phyloP scores from a whole-genome alignment of 202 grass and related monocot genomes.

The Zoysia matrella region DNA sequence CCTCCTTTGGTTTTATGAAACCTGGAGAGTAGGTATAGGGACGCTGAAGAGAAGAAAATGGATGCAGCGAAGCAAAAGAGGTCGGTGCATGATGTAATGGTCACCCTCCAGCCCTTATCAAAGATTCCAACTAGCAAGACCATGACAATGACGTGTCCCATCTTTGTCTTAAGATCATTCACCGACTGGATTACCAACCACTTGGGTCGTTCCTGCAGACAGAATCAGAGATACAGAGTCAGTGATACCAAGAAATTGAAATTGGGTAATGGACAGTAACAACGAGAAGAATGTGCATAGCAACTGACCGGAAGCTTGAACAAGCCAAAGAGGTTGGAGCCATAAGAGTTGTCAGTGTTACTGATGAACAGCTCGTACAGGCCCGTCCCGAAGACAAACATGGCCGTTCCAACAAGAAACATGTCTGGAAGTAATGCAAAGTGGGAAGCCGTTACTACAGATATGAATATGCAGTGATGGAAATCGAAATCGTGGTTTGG shows the following conservation, averaged over 20 bases:
- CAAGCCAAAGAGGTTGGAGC: neutral
- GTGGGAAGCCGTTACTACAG: too few relatives aligned
- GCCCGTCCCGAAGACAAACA: too few relatives aligned
- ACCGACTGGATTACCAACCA: constrained; percentile 45
- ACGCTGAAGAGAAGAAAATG: constrained; percentile 75
- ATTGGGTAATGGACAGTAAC: neutral
- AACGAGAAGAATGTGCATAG: constrained; percentile 5
- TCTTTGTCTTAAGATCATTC: constrained; percentile 87
- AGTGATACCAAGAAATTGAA: constrained; percentile 11
- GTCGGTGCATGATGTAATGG: constrained; percentile 65
- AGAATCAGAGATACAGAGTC: constrained; percentile 17
- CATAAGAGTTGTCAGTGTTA: too few relatives aligned
- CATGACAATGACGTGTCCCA: constrained; percentile 94
- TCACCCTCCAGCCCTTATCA: constrained; percentile 83
- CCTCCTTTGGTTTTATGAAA: constrained; percentile 40
- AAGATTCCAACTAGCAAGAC: constrained; percentile 83
- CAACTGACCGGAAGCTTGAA: constrained; percentile 76
- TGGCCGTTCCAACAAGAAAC: too few relatives aligned
- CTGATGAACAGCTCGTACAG: too few relatives aligned
- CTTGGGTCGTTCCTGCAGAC: constrained; percentile 70
- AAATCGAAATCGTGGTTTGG: neutral
- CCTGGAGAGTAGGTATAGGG: constrained; percentile 90
- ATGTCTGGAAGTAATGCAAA: too few relatives aligned
- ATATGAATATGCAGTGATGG: neutral
- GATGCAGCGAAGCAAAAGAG: constrained; percentile 79